Conservation (phyloP, 2,329 filamentous ascomycete species). For the Aureobasidium melanogenum region DNA sequence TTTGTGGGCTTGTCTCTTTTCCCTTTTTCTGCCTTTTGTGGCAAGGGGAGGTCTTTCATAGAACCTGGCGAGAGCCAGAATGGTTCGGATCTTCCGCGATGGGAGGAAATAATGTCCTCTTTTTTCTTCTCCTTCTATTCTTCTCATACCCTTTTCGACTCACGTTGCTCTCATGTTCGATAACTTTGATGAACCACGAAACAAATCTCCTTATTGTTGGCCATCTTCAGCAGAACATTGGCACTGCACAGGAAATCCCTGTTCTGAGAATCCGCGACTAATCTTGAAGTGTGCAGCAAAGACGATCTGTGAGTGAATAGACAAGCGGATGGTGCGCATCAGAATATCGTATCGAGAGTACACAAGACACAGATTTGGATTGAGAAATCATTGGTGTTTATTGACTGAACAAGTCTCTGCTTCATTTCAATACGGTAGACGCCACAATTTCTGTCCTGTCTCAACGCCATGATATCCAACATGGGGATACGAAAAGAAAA, state of each 20-base stretch:
- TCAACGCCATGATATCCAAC: neutral
- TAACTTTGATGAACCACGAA: neutral
- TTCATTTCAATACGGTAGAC: neutral
- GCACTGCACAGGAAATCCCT: neutral
- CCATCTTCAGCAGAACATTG: neutral
- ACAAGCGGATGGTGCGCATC: neutral
- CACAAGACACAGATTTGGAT: neutral
- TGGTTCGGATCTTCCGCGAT: neutral
- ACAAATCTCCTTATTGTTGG: neutral
- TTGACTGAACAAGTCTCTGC: neutral
- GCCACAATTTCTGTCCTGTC: neutral
- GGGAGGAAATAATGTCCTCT: neutral
- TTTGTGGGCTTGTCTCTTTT: neutral
- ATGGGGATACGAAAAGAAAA: neutral
- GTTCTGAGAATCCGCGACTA: neutral
- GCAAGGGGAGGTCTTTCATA: neutral
- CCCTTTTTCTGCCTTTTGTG: neutral
- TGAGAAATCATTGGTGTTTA: neutral
- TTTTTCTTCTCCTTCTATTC: neutral
- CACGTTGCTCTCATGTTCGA: neutral
- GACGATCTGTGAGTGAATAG: neutral
- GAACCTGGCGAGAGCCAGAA: neutral
- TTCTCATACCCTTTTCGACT: neutral
- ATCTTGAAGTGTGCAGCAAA: neutral
- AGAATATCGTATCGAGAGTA: too few species aligned